Base-by-base conservation (phyloP, 768 basidiomycete species). In the Trametes cingulata region DNA sequence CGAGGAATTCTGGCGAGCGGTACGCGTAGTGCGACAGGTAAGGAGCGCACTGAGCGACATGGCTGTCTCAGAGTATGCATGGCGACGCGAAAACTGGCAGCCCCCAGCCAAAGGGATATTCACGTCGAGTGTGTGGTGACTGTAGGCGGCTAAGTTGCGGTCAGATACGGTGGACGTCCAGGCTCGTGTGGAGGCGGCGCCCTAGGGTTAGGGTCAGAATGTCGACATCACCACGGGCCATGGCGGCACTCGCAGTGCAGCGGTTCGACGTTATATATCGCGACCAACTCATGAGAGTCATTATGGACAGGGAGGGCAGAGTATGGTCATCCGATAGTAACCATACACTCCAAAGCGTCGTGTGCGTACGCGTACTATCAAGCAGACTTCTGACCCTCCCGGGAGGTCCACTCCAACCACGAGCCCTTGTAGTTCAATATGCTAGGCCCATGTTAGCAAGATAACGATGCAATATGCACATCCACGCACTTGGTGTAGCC, bases 401-500 rank as follows among this genome's bases (percentile, higher is more conserved):
- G 68, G 66, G 75, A 73, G 8, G 70, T 68, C 83, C 83, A 85
- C 59, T 85, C 82, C 47, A 80, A 67, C 80, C 81, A 85, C 42
- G 79, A 80, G 2, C 83, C 83, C 46, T 72, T 71, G 67, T 84
- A 85, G 65, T 82, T 83, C 54, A 77, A 68, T 13, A 80, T 66
- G 50, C 78, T 80, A 60, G 1, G 39, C 0, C n/a, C 7, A 22
- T 3, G 46, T 47, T 5, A 52, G 50, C 35, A 33, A 20, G 35
- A 5, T 15, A 39, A 36, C 45, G n/a, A 43, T 53, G 40, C 14
- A 4, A 22, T 7, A n/a, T 60, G 41, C n/a, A 22, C 46, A 2
- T 33, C 19, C 13, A 74, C 87, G 46, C 67, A 93, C 92, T 91
- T 91, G 52, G 78, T 84, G 67, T 82, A 97, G 5, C 95, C 94